Evolutionary conservation across 352 stramenopile species (phyloP).

Genomic region (Thraustochytrium striatum): DNA sequence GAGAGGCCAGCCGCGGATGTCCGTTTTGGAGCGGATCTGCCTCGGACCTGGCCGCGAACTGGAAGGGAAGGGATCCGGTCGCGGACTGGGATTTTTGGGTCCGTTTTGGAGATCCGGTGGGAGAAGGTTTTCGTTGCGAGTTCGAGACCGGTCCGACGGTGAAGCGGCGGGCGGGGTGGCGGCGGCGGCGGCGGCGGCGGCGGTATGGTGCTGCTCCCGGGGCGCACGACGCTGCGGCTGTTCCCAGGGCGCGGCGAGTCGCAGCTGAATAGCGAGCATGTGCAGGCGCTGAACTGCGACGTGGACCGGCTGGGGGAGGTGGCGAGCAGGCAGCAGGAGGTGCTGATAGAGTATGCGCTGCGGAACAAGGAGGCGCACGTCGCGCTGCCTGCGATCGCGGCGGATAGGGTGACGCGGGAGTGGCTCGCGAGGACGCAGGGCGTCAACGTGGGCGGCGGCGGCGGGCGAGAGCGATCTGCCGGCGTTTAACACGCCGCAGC

Average conservation of each 20-base stretch:
- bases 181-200: no score
- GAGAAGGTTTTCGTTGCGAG: no score
- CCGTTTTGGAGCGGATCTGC: no score
- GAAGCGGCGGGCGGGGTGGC: no score
- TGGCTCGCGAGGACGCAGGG: conserved; percentile 12
- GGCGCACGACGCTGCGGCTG: background rate
- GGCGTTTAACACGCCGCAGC: background rate
- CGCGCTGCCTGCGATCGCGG: background rate
- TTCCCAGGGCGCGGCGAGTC: background rate
- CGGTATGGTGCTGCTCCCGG: no score
- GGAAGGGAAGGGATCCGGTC: no score
- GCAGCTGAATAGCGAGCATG: background rate
- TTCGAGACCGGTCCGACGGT: no score
- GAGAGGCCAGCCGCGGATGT: no score
- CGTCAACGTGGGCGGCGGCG: background rate
- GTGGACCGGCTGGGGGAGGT: conserved; percentile 12
- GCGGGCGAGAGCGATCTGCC: background rate
- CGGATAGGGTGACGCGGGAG: background rate
- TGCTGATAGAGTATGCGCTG: conserved; percentile 23
- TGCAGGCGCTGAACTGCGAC: background rate
- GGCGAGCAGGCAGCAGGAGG: conserved; percentile 4
- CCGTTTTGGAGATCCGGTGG: no score
- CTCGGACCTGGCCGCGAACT: no score
- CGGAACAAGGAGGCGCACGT: conserved; percentile 11
- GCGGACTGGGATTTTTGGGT: no score